Percentiles rank a stretch among this genome's conserved stretches.
phyloP scores from a whole-genome alignment of 331 rosid species.

The Pyrus hybrid region DNA sequence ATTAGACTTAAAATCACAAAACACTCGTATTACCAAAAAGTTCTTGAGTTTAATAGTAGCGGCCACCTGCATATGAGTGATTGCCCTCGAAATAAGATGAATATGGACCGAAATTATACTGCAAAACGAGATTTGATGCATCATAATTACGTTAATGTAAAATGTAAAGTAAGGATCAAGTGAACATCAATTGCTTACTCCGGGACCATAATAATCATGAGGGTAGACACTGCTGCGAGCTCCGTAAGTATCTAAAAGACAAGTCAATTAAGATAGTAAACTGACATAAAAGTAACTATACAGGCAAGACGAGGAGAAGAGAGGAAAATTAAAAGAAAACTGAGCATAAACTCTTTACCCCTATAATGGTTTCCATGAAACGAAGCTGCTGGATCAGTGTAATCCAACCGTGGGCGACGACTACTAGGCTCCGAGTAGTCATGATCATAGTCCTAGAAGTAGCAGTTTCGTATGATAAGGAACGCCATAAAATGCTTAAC shows the following conservation, averaged over 20 bases:
- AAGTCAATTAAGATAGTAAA: not conserved
- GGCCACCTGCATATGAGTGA: constrained; percentile 38
- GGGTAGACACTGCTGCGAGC: constrained; percentile 40
- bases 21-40: constrained; percentile 29
- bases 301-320: not conserved
- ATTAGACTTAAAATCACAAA: constrained; percentile 2
- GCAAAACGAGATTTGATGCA: constrained; percentile 24
- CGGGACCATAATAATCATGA: constrained; percentile 45
- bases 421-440: constrained; percentile 52
- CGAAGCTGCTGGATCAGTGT: constrained; percentile 38
- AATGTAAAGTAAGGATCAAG: constrained; percentile 7
- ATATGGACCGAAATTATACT: constrained; percentile 49
- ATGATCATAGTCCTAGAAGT: constrained; percentile 54
- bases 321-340: not conserved
- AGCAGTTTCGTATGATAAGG: constrained; percentile 10
- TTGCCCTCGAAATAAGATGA: constrained; percentile 42
- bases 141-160: not conserved
- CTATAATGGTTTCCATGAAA: constrained; percentile 35
- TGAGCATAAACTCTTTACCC: constrained; percentile 28
- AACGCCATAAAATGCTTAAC: not conserved
- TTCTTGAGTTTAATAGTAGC: constrained; percentile 34
- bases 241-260: constrained; percentile 38
- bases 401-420: constrained; percentile 59
- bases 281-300: not conserved
- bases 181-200: constrained; percentile 41